Evolutionary conservation across 2,329 filamentous ascomycete genomes (phyloP).

Genomic region (Scedosporium boydii): DNA sequence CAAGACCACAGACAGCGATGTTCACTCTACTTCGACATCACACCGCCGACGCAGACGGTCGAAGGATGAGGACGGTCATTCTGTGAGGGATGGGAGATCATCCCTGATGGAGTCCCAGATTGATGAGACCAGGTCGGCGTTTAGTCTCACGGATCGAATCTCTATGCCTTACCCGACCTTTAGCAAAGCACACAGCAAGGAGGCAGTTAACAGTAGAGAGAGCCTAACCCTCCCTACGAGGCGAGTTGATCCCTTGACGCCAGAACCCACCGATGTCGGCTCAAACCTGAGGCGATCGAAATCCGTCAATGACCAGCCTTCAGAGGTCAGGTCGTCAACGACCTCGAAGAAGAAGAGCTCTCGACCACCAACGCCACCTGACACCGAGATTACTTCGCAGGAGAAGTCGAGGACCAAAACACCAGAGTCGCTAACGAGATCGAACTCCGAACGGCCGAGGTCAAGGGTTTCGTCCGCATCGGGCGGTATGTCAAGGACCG

Average conservation of each 20-base stretch:
- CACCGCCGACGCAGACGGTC: slow-evolving; percentile 21
- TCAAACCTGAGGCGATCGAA: slow-evolving; percentile 28
- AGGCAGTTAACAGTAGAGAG: slow-evolving; percentile 60
- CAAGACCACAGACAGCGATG: slow-evolving; percentile 7
- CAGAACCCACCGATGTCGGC: slow-evolving; percentile 62
- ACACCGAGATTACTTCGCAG: slow-evolving; percentile 49
- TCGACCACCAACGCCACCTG: slow-evolving; percentile 53
- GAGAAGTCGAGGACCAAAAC: slow-evolving; percentile 28
- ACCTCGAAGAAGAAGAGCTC: slow-evolving; percentile 22
- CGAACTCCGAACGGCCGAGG: slow-evolving; percentile 26
- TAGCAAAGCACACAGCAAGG: slow-evolving; percentile 87
- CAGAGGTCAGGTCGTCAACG: neutral
- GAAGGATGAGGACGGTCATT: slow-evolving; percentile 24
- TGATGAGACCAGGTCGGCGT: slow-evolving; percentile 28
- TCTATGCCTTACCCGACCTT: slow-evolving; percentile 69
- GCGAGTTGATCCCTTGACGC: slow-evolving; percentile 45
- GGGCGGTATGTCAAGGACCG: slow-evolving; percentile 33
- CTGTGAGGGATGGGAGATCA: slow-evolving; percentile 11
- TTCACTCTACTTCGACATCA: slow-evolving; percentile 4
- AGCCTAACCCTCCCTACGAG: slow-evolving; percentile 27
- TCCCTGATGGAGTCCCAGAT: slow-evolving; percentile 41
- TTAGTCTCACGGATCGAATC: slow-evolving; percentile 32
- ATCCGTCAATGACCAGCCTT: slow-evolving; percentile 31
- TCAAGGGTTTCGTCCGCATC: slow-evolving; percentile 35
- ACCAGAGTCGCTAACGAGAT: slow-evolving; percentile 12